A percentile compares a stretch with the other conserved stretches of the same genome.
phyloP scores from a whole-genome alignment of 768 basidiomycete genomes.

The Lactarius sp. region DNA sequence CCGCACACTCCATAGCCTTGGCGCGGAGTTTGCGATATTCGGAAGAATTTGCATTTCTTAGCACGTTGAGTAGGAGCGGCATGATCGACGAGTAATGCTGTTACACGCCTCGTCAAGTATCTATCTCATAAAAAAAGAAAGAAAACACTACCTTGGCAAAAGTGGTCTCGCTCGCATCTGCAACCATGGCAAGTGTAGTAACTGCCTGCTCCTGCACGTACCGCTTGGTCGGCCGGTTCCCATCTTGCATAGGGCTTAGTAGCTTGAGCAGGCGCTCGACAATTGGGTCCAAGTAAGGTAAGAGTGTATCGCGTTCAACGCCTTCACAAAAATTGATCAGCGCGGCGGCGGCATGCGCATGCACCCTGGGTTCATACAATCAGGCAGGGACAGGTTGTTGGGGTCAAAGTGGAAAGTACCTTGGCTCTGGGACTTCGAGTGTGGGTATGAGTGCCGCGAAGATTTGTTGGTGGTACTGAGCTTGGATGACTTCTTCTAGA shows the following conservation, averaged over 20 bases:
- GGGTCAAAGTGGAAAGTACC: slow-evolving; percentile 39
- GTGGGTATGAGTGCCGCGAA: slow-evolving; percentile 68
- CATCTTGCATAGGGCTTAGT: slow-evolving; percentile 45
- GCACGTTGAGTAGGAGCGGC: slow-evolving; percentile 72
- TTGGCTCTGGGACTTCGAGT: slow-evolving; percentile 67
- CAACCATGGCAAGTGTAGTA: slow-evolving; percentile 85
- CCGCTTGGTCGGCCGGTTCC: slow-evolving; percentile 41
- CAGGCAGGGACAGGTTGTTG: not conserved
- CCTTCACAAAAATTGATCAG: slow-evolving; percentile 91
- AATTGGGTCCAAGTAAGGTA: slow-evolving; percentile 76
- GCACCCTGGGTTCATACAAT: slow-evolving; percentile 48
- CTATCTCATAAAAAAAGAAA: not conserved
- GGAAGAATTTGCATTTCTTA: slow-evolving; percentile 62
- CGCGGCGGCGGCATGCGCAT: slow-evolving; percentile 81
- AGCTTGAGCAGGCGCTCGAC: slow-evolving; percentile 68
- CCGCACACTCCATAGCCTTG: slow-evolving; percentile 91
- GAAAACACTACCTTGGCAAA: slow-evolving; percentile 57
- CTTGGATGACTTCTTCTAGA: slow-evolving; percentile 79
- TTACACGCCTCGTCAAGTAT: not conserved
- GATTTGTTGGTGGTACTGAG: slow-evolving; percentile 59
- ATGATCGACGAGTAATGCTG: slow-evolving; percentile 77
- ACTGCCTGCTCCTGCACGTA: slow-evolving; percentile 89
- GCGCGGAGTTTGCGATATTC: slow-evolving; percentile 66
- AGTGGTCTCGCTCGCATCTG: slow-evolving; percentile 73
- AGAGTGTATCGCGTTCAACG: slow-evolving; percentile 63